These are phyloP conservation scores for Coprinellus aureogranulatus DNA, from an alignment of 768 basidiomycete species.

Conservation along the genomic window DNA sequence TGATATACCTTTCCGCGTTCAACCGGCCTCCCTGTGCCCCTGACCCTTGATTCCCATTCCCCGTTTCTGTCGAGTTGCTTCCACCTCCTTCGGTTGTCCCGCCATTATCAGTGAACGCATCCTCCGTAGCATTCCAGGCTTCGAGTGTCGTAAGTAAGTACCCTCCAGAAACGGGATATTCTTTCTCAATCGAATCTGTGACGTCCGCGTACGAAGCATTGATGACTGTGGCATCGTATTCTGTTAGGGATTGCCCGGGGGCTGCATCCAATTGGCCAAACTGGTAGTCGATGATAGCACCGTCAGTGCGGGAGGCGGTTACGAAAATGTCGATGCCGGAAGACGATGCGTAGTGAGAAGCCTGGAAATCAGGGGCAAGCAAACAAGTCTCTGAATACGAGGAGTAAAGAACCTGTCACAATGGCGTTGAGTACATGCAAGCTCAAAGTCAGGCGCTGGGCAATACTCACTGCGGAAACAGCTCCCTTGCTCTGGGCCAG, in stretches of 20 bases:
- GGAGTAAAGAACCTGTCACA: conserved; percentile 73
- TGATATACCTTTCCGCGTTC: too few species aligned
- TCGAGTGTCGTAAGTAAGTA: conserved; percentile 71
- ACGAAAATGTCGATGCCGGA: conserved; percentile 80
- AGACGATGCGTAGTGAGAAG: conserved; percentile 53
- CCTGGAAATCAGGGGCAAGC: too few species aligned
- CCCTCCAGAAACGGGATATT: conserved; percentile 45
- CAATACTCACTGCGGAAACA: conserved; percentile 75
- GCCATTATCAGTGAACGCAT: neutral
- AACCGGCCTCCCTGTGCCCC: neutral
- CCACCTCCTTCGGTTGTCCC: neutral
- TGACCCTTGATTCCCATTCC: neutral
- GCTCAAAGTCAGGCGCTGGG: neutral
- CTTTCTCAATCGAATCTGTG: conserved; percentile 36
- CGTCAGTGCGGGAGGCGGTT: conserved; percentile 57
- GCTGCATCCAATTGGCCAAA: conserved; percentile 51
- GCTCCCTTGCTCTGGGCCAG: conserved; percentile 77
- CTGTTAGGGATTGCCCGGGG: conserved; percentile 49
- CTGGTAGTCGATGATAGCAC: conserved; percentile 55
- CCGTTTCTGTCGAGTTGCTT: neutral
- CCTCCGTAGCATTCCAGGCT: conserved; percentile 57
- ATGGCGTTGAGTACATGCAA: too few species aligned
- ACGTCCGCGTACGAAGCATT: conserved; percentile 50
- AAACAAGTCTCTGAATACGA: too few species aligned
- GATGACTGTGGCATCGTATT: conserved; percentile 60